A percentile compares a stretch with the other conserved stretches of the same genome.
Conservation (phyloP, 352 stramenopile species). For the Phytophthora tubulina region DNA sequence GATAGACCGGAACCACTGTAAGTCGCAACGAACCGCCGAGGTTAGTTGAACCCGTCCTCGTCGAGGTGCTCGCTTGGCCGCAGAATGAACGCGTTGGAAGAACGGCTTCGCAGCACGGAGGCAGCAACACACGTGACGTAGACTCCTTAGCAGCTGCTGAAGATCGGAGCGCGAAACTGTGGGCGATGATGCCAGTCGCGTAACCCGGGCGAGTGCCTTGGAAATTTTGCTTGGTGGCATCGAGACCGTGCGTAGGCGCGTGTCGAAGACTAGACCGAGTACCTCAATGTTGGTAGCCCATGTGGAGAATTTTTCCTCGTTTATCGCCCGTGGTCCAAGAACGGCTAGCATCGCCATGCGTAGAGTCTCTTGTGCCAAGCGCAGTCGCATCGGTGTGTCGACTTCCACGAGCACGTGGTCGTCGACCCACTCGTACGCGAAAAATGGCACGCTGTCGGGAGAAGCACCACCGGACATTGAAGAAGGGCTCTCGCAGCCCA, state of each 20-base stretch:
- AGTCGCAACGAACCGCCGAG: not conserved
- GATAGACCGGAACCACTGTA: not conserved
- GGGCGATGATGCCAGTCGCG: not conserved
- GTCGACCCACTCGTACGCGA: slow-evolving; percentile 4
- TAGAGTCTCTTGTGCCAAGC: not conserved
- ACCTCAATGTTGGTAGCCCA: not conserved
- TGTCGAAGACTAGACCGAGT: slow-evolving; percentile 4
- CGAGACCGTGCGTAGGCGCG: not conserved
- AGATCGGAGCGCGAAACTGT: not conserved
- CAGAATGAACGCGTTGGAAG: not conserved
- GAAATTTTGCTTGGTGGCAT: not conserved
- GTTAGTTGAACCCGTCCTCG: no score
- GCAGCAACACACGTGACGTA: not conserved
- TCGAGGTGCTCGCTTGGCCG: no score
- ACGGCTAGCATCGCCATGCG: not conserved
- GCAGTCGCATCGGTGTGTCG: not conserved
- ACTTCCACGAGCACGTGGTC: no score
- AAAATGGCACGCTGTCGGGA: not conserved
- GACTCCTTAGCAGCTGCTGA: not conserved
- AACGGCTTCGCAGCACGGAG: not conserved
- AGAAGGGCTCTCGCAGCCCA: not conserved
- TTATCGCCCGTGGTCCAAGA: not conserved
- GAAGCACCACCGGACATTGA: not conserved
- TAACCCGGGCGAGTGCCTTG: not conserved
- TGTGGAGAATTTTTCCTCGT: slow-evolving; percentile 1